Conservation (phyloP, 1,284 basidiomycete genomes). For the Leccinum huronense region DNA sequence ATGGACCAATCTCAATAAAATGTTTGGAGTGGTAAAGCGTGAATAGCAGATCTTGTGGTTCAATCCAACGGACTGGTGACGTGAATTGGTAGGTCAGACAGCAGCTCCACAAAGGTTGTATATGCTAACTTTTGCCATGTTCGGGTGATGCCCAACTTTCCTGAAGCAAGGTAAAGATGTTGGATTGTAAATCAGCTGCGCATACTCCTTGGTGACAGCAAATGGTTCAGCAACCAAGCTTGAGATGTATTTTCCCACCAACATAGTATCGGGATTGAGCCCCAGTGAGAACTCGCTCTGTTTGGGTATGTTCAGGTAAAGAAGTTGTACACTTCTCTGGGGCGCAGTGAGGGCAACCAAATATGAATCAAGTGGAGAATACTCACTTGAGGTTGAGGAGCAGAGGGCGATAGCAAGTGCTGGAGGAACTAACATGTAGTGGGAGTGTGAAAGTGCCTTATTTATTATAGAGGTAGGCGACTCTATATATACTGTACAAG, state of each 20-base stretch:
- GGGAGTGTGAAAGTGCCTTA: no score
- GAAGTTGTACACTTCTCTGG: no score
- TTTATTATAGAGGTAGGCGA: no score
- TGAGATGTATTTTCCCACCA: constrained; percentile 94
- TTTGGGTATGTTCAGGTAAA: no score
- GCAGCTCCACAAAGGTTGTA: constrained; percentile 91
- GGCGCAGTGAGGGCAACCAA: no score
- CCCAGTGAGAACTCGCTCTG: no score
- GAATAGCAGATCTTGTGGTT: constrained; percentile 97
- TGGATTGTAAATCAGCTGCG: constrained; percentile 93
- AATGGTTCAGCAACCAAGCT: constrained; percentile 97
- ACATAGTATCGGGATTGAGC: constrained; percentile 89
- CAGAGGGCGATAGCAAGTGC: no score
- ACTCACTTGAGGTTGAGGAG: no score
- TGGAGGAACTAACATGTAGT: no score
- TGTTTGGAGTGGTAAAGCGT: constrained; percentile 88
- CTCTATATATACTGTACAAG: no score
- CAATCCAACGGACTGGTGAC: constrained; percentile 97
- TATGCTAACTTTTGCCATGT: constrained; percentile 90
- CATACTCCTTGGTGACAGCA: constrained; percentile 86
- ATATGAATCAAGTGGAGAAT: no score
- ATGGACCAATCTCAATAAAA: constrained; percentile 94
- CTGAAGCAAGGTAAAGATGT: constrained; percentile 89
- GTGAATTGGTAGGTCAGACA: constrained; percentile 90
- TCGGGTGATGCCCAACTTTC: constrained; percentile 83